These are phyloP conservation scores for Fagopyrum esculentum DNA, from an alignment of 148 eudicot species.

Conservation along the genomic window DNA sequence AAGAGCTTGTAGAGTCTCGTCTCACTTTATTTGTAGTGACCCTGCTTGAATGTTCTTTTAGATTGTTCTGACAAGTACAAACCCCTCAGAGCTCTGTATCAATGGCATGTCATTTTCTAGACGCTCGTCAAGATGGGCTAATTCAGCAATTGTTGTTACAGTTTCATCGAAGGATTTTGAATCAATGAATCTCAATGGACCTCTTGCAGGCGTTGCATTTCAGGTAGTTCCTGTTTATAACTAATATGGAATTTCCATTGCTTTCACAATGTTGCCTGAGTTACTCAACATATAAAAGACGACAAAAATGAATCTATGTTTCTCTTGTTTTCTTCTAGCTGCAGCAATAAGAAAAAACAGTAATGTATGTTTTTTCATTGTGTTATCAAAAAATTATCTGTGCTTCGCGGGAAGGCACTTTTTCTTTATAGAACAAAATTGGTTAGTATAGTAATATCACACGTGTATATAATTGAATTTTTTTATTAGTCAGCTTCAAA, in stretches of 20 bases:
- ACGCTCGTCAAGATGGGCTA: conserved; percentile 92
- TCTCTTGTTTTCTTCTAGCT: background rate
- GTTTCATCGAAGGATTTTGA: conserved; percentile 83
- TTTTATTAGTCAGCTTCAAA: background rate
- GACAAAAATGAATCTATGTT: background rate
- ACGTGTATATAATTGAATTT: background rate
- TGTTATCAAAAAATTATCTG: background rate
- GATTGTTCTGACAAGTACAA: conserved; percentile 97
- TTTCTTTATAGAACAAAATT: background rate
- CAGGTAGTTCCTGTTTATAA: conserved; percentile 41
- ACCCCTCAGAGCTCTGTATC: conserved; percentile 79
- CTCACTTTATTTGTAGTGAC: background rate
- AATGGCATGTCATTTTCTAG: conserved; percentile 99
- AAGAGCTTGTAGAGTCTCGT: background rate
- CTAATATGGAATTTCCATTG: background rate
- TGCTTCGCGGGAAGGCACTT: background rate
- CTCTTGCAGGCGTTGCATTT: conserved; percentile 86
- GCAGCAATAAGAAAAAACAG: background rate
- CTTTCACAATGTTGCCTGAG: background rate
- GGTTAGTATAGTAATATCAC: background rate
- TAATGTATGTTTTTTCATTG: background rate
- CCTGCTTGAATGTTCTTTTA: conserved; percentile 26
- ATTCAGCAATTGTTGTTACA: conserved; percentile 87
- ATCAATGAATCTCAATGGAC: conserved; percentile 57
- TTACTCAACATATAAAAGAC: background rate